Conservation (phyloP, 495 filamentous ascomycete species). For the Bathelium albidoporum region DNA sequence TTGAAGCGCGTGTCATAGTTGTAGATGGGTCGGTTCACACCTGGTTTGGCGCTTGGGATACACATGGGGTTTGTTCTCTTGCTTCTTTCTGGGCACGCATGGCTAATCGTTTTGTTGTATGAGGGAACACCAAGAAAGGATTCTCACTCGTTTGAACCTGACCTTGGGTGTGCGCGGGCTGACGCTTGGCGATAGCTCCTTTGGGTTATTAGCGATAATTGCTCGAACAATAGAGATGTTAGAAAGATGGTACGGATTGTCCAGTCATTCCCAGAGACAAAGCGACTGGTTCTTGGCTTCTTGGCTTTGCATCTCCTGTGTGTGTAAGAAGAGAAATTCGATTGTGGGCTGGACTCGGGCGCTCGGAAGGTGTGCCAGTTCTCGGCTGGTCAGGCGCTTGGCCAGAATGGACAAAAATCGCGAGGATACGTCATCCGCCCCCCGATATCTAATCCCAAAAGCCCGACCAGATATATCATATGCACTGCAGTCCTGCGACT, state of each 20-base stretch:
- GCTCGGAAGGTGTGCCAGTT: not conserved
- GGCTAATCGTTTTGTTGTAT: not conserved
- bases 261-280: not conserved
- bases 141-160: not conserved
- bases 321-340: not conserved
- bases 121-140: not conserved
- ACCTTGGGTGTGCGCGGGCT: not conserved
- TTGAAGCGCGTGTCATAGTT: not conserved
- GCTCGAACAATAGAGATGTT: not conserved
- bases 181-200: not conserved
- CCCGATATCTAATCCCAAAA: not conserved
- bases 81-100: not conserved
- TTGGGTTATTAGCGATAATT: not conserved
- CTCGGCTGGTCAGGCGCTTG: not conserved
- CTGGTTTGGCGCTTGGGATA: not conserved
- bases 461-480: not conserved
- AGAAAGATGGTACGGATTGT: not conserved
- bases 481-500: not conserved
- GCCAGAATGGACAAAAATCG: not conserved
- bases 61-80: not conserved
- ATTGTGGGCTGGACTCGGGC: not conserved
- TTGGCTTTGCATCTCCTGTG: not conserved
- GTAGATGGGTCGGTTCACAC: not conserved
- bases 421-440: conserved; percentile 2
- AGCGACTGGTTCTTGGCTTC: not conserved